Evolutionary conservation across 1,284 basidiomycete species (phyloP), one percentile per base, ranked within the genome.

Genomic region (Puccinia horiana): DNA sequence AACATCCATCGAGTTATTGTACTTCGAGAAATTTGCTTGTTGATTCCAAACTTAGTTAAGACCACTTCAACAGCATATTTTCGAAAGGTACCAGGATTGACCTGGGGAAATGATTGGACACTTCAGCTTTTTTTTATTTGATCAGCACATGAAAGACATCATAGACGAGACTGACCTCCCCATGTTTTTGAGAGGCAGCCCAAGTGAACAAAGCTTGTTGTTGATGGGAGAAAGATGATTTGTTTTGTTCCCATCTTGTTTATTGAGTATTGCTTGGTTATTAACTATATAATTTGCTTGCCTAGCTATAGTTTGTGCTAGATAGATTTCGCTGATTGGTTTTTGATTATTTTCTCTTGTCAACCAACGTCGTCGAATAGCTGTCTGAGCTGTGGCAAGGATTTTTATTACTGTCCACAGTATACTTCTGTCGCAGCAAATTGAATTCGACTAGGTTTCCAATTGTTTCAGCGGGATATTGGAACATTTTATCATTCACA

Each of bases 1-100:
- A 26, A 47, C 76, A 77, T 77, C 76, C 76, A 77, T 49, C 9
- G 5, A n/a, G 58, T 65, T 20, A 37, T n/a, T 4, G 76, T 67
- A 18, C 26, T 44, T 11, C 23, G 29, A 44, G 58, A 12, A 18
- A 77, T 47, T 8, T 37, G n/a, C 61, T 44, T 35, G 5, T 42
- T 23, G 32, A 63, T 58, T 44, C n/a, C 20, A 44, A 47, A 65
- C 40, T 47, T 11, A 23, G 75, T 58, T 23, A 77, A 65, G 20
- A 67, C 9, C 18, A n/a, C 29, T 18, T 18, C 42, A 14, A 47
- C 32, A 20, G 32, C 76, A 67, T 77, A 37, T 4, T 47, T 18
- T 32, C 32, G 76, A 37, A 77, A 67, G 5, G 32, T 49, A 12
- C 18, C 16, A 4, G 61, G 76, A 16, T 0, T 77, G 11, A 77